Base-by-base conservation (phyloP, 2,329 filamentous ascomycete species). In the Aspergillus fumigatus region DNA sequence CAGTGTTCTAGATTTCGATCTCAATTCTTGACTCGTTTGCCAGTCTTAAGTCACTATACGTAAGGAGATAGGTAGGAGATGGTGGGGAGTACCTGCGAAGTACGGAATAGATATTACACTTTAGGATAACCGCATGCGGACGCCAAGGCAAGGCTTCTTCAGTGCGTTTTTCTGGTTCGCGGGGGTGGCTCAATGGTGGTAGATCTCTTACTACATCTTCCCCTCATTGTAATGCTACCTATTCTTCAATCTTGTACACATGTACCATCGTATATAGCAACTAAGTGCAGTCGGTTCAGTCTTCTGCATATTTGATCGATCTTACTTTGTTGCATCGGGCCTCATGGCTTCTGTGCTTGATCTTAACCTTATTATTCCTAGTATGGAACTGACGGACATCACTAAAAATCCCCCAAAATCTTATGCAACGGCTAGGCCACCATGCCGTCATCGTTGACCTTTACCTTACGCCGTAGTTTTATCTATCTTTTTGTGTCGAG, bases 361-460 rank as follows among this genome's bases (percentile, higher is more conserved):
- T 14, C 32, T 38, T 38, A 38, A 35, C 32, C 32, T 38, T 38
- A 38, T 38, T n/a, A 8, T 38, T 38, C 14, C 32, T 17, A 17
- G 14, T 7, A 38, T 38, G 32, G 32, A 7, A 7, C 32, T 38
- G 14, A 17, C 14, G 32, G 14, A 38, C 14, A 6, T 38, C 3
- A 17, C 32, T 17, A 38, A 38, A 35, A 38, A 26, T 47, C 26
- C 6, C 25, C 5, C 1, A 26, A 26, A 26, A 7, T 26, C 21
- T 14, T 10, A 47, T 19, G 43, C 43, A 47, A 47, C 26, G 23
- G 23, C 19, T 26, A 47, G 43, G 43, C 14, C 43, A 48, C 48
- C 52, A 51, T 57, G 52, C 55, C 47, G 58, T 59, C 47, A 58
- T 55, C 17, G 29, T n/a, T 41, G 45, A 47, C 21, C 50, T 32